Conservation (phyloP, 768 basidiomycete genomes). For the Collybia nuda region DNA sequence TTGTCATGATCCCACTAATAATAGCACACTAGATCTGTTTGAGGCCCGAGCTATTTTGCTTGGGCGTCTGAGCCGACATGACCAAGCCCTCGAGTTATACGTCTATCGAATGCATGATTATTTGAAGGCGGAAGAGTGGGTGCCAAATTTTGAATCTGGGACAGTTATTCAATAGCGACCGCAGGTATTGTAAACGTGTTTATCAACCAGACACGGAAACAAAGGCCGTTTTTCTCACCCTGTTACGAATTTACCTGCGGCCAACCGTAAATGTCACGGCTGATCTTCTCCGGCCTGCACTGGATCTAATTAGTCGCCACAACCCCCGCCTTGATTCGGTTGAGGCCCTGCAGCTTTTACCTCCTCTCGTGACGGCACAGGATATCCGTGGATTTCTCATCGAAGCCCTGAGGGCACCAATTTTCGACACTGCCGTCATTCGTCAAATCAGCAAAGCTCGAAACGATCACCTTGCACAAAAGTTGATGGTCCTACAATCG, state of each 20-base stretch:
- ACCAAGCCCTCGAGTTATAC: constrained; percentile 93
- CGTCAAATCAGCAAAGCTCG: constrained; percentile 72
- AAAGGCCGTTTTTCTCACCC: constrained; percentile 71
- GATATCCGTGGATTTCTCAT: constrained; percentile 79
- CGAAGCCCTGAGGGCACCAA: constrained; percentile 62
- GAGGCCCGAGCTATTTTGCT: constrained; percentile 92
- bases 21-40: constrained; percentile 60
- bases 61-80: constrained; percentile 87
- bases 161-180: neutral
- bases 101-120: constrained; percentile 86
- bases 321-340: constrained; percentile 79
- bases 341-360: constrained; percentile 82
- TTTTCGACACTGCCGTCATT: constrained; percentile 70
- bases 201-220: constrained; percentile 61
- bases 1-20: neutral
- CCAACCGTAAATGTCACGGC: constrained; percentile 53
- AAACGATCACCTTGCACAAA: constrained; percentile 72
- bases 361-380: constrained; percentile 83
- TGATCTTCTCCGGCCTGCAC: constrained; percentile 75
- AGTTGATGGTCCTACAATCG: constrained; percentile 73
- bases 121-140: constrained; percentile 86
- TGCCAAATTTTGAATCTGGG: neutral
- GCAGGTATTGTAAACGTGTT: constrained; percentile 87
- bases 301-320: constrained; percentile 86
- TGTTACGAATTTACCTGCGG: constrained; percentile 86